A percentile compares a stretch with the other conserved stretches of the same genome.
Conservation (phyloP, 2,329 filamentous ascomycete genomes). For the Fusarium penzigii region DNA sequence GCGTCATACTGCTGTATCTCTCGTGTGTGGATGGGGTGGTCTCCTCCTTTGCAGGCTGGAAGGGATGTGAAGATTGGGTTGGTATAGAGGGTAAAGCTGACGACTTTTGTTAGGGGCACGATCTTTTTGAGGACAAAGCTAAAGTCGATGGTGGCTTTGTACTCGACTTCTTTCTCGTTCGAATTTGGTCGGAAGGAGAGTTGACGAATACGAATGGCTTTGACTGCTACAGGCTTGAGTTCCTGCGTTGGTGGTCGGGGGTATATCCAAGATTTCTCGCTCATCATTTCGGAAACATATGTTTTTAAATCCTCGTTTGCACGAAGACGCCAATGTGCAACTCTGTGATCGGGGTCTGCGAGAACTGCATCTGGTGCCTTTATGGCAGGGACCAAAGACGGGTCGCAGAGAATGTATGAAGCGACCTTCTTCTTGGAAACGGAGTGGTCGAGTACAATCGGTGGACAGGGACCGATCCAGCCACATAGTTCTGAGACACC, state of each 20-base stretch:
- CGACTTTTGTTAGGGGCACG: slow-evolving; percentile 1
- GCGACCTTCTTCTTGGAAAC: slow-evolving; percentile 2
- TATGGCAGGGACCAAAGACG: neutral
- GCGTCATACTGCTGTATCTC: neutral
- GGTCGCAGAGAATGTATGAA: neutral
- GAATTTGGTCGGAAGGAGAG: neutral
- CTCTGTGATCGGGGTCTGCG: neutral
- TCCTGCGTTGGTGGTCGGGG: slow-evolving; percentile 4
- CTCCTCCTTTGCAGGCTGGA: neutral
- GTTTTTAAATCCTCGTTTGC: neutral
- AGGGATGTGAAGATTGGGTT: slow-evolving; percentile 7
- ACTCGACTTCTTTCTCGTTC: slow-evolving; percentile 1
- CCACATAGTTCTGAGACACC: slow-evolving; percentile 4
- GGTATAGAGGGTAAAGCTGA: slow-evolving; percentile 3
- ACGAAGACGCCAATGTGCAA: neutral
- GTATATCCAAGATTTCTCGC: slow-evolving; percentile 2
- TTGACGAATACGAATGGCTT: slow-evolving; percentile 2
- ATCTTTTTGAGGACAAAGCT: slow-evolving; percentile 4
- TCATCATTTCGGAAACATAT: slow-evolving; percentile 1
- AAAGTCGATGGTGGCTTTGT: slow-evolving; percentile 7
- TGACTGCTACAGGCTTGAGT: slow-evolving; percentile 4
- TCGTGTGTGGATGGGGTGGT: slow-evolving; percentile 1
- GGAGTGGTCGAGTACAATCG: slow-evolving; percentile 3
- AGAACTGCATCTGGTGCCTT: neutral
- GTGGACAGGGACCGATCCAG: slow-evolving; percentile 11